Percentiles rank a stretch among this genome's conserved stretches.
phyloP scores from a whole-genome alignment of 2,329 filamentous ascomycete species.

The Xylariaceae sp. region DNA sequence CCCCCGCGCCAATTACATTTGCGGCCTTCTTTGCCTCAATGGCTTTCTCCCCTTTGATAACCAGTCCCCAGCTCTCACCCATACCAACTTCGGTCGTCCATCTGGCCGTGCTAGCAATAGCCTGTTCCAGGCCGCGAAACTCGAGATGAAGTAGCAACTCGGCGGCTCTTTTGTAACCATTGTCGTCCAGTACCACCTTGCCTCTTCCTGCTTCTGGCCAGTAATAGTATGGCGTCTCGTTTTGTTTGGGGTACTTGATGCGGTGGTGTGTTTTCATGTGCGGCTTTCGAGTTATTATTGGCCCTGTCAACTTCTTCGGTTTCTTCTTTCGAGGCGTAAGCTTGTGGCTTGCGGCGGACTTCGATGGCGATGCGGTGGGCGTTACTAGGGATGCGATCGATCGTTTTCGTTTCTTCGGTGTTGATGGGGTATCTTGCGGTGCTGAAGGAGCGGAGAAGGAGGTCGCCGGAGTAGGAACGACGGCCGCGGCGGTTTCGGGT shows the following conservation, averaged over 20 bases:
- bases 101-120: conserved; percentile 61
- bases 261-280: conserved; percentile 59
- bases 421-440: conserved; percentile 19
- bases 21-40: conserved; percentile 17
- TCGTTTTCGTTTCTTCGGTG: conserved; percentile 1
- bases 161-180: conserved; percentile 63
- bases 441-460: conserved; percentile 29
- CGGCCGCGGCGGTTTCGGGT: not conserved
- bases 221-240: conserved; percentile 60
- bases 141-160: conserved; percentile 72
- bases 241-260: conserved; percentile 48
- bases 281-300: conserved; percentile 62
- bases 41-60: conserved; percentile 45
- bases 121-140: conserved; percentile 64
- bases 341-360: conserved; percentile 20
- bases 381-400: conserved; percentile 24
- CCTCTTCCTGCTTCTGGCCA: conserved; percentile 65
- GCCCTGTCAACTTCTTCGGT: conserved; percentile 54
- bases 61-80: conserved; percentile 51
- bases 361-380: conserved; percentile 32
- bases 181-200: conserved; percentile 59
- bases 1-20: conserved; percentile 10
- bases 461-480: conserved; percentile 28
- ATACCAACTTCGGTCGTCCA: conserved; percentile 68
- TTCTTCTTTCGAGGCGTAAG: conserved; percentile 37